These are phyloP conservation scores for Tranzscheliella williamsii DNA, from an alignment of 1,284 basidiomycete species.

Conservation along the genomic window DNA sequence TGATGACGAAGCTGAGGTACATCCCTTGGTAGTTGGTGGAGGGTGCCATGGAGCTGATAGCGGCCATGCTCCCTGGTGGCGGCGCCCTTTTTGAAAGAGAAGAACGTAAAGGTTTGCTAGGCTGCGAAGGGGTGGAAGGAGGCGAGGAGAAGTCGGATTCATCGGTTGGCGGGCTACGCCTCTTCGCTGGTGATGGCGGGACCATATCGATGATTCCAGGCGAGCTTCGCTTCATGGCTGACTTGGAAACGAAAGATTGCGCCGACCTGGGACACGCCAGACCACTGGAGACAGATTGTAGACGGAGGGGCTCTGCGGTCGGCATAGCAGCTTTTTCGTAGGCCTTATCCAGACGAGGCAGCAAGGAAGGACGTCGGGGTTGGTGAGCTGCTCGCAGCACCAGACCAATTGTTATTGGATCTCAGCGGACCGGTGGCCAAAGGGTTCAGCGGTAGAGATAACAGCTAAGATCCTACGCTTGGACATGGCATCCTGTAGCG, in stretches of 20 bases:
- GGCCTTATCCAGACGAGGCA: too few relatives aligned
- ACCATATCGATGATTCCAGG: constrained; percentile 1
- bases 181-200: constrained; percentile 23
- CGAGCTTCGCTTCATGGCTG: constrained; percentile 17
- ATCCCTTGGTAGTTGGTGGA: constrained; percentile 67
- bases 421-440: too few relatives aligned
- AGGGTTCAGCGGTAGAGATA: too few relatives aligned
- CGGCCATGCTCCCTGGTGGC: constrained; percentile 33
- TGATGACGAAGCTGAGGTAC: constrained; percentile 80
- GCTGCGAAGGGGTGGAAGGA: constrained; percentile 10
- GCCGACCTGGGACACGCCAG: neutral
- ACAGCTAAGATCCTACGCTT: too few relatives aligned
- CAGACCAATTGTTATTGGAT: too few relatives aligned
- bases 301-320: constrained; percentile 21
- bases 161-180: constrained; percentile 20
- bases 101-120: constrained; percentile 21
- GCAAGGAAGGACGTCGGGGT: too few relatives aligned
- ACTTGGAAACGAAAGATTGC: neutral
- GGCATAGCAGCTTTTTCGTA: constrained; percentile 36
- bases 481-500: too few relatives aligned
- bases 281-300: neutral
- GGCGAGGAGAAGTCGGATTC: constrained; percentile 21
- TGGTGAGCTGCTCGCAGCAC: too few relatives aligned
- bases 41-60: constrained; percentile 17
- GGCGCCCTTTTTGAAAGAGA: constrained; percentile 27